These are phyloP conservation scores for Agapanthus africanus DNA, from an alignment of 106 monocot genomes.

Conservation along the genomic window DNA sequence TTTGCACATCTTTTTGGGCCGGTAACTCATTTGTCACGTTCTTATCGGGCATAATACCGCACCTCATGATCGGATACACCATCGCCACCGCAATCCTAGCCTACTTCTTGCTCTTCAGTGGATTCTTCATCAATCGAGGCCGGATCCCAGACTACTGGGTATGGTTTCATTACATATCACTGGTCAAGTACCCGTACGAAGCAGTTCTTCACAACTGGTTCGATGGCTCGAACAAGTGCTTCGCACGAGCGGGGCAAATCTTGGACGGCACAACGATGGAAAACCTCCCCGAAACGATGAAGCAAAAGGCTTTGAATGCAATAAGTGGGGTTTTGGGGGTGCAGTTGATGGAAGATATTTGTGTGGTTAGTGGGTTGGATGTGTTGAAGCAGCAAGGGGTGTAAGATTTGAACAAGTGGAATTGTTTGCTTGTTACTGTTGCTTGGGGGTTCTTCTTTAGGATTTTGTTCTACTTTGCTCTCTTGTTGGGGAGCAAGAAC, in stretches of 20 bases:
- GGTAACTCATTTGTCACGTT: conserved; percentile 88
- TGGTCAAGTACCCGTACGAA: conserved; percentile 97
- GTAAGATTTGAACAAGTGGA: conserved; percentile 68
- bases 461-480: conserved; percentile 65
- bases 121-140: conserved; percentile 88
- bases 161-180: conserved; percentile 93
- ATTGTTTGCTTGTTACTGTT: conserved; percentile 52
- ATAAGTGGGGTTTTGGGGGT: conserved; percentile 41
- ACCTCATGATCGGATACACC: conserved; percentile 74
- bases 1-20: conserved; percentile 87
- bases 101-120: conserved; percentile 87
- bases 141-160: conserved; percentile 81
- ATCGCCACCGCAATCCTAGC: conserved; percentile 68
- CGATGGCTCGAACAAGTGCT: conserved; percentile 47
- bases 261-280: conserved; percentile 76
- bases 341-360: conserved; percentile 28
- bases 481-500: conserved; percentile 81
- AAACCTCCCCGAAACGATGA: conserved; percentile 29
- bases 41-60: conserved; percentile 74
- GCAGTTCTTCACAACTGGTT: conserved; percentile 89
- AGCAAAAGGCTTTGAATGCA: conserved; percentile 42
- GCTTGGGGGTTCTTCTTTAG: conserved; percentile 89
- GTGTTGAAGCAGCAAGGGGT: conserved; percentile 56
- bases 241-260: conserved; percentile 65
- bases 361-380: conserved; percentile 54